Evolutionary conservation across 441 rosid species (phyloP).

Genomic region (Syzygium syzygioides): DNA sequence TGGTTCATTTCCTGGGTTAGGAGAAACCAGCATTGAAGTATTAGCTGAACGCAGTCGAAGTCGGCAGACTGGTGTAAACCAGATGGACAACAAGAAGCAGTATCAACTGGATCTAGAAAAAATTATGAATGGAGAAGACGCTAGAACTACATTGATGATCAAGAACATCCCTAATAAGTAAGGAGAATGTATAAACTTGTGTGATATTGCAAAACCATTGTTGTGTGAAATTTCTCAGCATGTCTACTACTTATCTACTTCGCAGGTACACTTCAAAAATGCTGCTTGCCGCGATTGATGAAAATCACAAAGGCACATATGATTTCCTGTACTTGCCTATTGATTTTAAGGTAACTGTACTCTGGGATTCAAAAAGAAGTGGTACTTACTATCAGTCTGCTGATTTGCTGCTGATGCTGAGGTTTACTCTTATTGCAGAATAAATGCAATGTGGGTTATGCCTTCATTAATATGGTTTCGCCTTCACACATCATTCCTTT

Average conservation of each 20-base stretch:
- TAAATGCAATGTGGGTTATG: constrained; percentile 87
- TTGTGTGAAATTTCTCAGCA: background rate
- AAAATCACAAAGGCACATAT: constrained; percentile 56
- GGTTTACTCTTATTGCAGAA: constrained; percentile 41
- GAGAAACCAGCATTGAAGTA: constrained; percentile 42
- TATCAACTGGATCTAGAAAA: constrained; percentile 77
- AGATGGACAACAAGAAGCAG: constrained; percentile 63
- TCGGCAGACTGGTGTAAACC: constrained; percentile 55
- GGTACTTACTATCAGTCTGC: background rate
- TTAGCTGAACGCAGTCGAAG: constrained; percentile 60
- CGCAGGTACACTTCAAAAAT: constrained; percentile 78
- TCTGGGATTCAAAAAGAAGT: constrained; percentile 2
- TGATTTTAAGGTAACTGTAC: constrained; percentile 59
- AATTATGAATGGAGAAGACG: constrained; percentile 64
- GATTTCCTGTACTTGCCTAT: constrained; percentile 80
- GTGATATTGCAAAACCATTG: background rate
- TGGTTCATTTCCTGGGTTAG: constrained; percentile 46
- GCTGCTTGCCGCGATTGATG: constrained; percentile 84
- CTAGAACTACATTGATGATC: constrained; percentile 74
- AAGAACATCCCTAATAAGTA: constrained; percentile 91
- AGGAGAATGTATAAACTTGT: constrained; percentile 16
- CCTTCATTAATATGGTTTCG: constrained; percentile 80
- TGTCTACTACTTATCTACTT: constrained; percentile 9
- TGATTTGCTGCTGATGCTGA: constrained; percentile 5
- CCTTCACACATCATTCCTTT: constrained; percentile 72